Percentiles rank a stretch among this genome's conserved stretches.
Conservation (phyloP, 139 green algal species). For the Chlamydomonas urium region DNA sequence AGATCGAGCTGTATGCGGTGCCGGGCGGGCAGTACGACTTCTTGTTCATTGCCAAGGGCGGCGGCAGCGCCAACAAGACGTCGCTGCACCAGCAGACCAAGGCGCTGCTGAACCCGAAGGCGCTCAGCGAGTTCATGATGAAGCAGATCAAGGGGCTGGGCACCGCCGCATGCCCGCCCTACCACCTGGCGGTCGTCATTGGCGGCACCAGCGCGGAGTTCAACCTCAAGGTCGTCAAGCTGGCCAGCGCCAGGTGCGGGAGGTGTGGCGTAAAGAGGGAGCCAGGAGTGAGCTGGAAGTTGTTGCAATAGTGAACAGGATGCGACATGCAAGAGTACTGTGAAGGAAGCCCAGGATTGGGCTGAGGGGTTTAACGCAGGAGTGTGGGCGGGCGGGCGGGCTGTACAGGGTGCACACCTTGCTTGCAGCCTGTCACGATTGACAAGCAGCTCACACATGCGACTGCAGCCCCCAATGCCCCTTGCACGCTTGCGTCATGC, state of each 20-base stretch:
- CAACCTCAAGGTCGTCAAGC: constrained; percentile 46
- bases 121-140: constrained; percentile 1
- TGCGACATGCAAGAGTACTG: too few relatives aligned
- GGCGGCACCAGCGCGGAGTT: constrained; percentile 32
- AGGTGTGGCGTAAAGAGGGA: too few relatives aligned
- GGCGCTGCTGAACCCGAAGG: constrained; percentile 34
- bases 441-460: too few relatives aligned
- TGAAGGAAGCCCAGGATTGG: too few relatives aligned
- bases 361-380: too few relatives aligned
- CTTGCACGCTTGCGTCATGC: too few relatives aligned
- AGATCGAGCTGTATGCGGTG: constrained; percentile 37
- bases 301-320: too few relatives aligned
- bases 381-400: too few relatives aligned
- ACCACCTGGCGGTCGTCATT: constrained; percentile 44
- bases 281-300: too few relatives aligned
- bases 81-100: constrained; percentile 42
- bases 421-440: too few relatives aligned
- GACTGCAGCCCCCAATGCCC: too few relatives aligned
- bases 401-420: too few relatives aligned
- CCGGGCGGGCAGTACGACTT: constrained; percentile 34
- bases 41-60: constrained; percentile 40
- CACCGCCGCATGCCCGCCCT: constrained; percentile 45
- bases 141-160: constrained; percentile 40
- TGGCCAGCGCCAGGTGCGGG: constrained; percentile 27
- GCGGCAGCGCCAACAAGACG: constrained; percentile 45